phyloP scores from a whole-genome alignment of 345 rosid genomes.

The Pseudoturritis turrita region DNA sequence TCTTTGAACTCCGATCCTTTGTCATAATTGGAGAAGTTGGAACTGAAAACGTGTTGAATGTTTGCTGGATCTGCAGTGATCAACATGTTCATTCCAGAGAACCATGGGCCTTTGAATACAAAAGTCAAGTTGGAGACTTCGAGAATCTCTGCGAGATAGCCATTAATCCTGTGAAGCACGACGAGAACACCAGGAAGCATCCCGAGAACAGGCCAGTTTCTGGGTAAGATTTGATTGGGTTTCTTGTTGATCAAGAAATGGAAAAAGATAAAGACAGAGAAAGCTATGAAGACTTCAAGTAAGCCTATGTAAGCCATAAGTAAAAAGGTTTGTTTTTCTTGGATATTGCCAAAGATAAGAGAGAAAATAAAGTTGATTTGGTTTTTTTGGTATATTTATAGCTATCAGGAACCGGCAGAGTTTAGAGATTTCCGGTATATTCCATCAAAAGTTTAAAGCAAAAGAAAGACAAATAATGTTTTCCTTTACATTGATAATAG shows the following conservation, averaged over 20 bases:
- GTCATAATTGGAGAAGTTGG: slow-evolving; percentile 30
- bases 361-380: background rate
- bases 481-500: no score
- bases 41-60: slow-evolving; percentile 27
- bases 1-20: slow-evolving; percentile 36
- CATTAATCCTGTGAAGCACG: slow-evolving; percentile 20
- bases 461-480: background rate
- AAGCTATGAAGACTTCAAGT: slow-evolving; percentile 21
- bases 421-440: background rate
- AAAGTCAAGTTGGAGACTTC: slow-evolving; percentile 24
- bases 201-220: slow-evolving; percentile 32
- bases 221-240: slow-evolving; percentile 10
- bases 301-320: slow-evolving; percentile 21
- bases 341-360: background rate
- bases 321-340: background rate
- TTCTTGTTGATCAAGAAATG: slow-evolving; percentile 26
- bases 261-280: slow-evolving; percentile 1
- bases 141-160: slow-evolving; percentile 4
- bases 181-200: slow-evolving; percentile 23
- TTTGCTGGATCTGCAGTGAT: slow-evolving; percentile 31
- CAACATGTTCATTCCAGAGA: slow-evolving; percentile 28
- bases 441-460: background rate
- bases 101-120: slow-evolving; percentile 28
- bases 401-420: background rate
- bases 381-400: background rate